A percentile compares a stretch with the other conserved stretches of the same genome.
Evolutionary conservation across 768 basidiomycete species (phyloP).

Genomic region (Cystofilobasidium capitatum): DNA sequence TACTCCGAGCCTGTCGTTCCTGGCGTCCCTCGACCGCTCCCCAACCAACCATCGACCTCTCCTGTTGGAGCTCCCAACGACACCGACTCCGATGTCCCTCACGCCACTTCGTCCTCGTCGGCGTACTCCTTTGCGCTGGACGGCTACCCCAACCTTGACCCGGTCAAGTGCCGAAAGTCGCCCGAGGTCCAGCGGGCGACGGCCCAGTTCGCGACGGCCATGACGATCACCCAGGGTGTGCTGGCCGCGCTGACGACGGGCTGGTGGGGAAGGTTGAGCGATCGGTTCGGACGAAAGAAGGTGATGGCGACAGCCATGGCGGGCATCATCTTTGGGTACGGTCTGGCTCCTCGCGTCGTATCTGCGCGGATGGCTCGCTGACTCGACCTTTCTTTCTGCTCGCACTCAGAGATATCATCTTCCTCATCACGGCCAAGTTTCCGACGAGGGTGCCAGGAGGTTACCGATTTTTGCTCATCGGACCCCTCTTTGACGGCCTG

Average conservation of each 20-base stretch:
- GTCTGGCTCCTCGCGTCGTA: conserved; percentile 30
- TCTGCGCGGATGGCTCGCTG: conserved; percentile 35
- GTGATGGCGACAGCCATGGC: conserved; percentile 58
- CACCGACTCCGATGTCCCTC: no score
- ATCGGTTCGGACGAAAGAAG: conserved; percentile 62
- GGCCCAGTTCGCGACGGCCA: conserved; percentile 39
- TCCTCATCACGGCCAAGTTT: conserved; percentile 68
- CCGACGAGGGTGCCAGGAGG: conserved; percentile 49
- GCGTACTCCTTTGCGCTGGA: neutral
- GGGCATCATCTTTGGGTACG: conserved; percentile 66
- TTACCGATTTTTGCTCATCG: conserved; percentile 51
- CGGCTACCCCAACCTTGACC: conserved; percentile 16
- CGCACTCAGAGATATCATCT: conserved; percentile 58
- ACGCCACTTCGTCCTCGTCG: no score
- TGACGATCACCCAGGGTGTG: conserved; percentile 66
- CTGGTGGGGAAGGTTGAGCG: conserved; percentile 75
- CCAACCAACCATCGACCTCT: conserved; percentile 3
- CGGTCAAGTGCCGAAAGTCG: conserved; percentile 22
- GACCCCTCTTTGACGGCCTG: conserved; percentile 24
- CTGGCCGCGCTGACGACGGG: conserved; percentile 74
- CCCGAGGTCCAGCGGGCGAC: conserved; percentile 22
- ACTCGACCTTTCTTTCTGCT: conserved; percentile 16
- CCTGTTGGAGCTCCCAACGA: neutral
- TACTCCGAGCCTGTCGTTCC: neutral
- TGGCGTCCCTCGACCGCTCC: conserved; percentile 7